These are phyloP conservation scores for Suillus hirtellus DNA, from an alignment of 768 basidiomycete species.

Conservation along the genomic window DNA sequence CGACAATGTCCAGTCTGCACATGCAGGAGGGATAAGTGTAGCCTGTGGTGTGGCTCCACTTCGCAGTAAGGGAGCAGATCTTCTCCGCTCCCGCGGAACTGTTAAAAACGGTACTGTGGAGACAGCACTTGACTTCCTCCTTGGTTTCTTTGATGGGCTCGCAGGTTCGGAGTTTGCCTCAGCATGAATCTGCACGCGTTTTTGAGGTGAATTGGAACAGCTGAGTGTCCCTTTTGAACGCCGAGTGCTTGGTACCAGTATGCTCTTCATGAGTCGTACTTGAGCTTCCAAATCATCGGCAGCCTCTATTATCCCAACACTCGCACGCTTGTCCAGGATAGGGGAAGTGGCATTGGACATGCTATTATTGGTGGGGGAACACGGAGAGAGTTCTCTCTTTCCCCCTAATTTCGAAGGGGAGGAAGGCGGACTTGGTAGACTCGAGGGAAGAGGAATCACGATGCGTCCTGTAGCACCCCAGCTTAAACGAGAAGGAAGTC, in stretches of 20 bases:
- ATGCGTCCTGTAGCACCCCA: constrained; percentile 28
- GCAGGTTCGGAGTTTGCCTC: constrained; percentile 20
- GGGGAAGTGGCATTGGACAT: neutral
- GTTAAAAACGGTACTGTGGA: constrained; percentile 15
- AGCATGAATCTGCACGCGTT: constrained; percentile 31
- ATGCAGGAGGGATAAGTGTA: neutral
- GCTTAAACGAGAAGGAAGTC: constrained; percentile 32
- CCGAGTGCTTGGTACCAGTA: constrained; percentile 28
- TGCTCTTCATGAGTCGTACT: constrained; percentile 29
- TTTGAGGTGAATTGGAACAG: constrained; percentile 13
- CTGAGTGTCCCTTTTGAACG: constrained; percentile 25
- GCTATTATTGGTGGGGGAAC: constrained; percentile 12
- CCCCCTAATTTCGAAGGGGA: constrained; percentile 25
- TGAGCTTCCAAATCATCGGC: constrained; percentile 17
- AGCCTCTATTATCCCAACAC: constrained; percentile 33
- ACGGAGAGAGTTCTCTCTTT: constrained; percentile 6
- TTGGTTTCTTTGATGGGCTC: constrained; percentile 14
- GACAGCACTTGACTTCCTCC: constrained; percentile 30
- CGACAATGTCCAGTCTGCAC: constrained; percentile 31
- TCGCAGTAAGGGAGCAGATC: constrained; percentile 30
- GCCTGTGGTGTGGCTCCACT: neutral
- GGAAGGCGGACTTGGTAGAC: constrained; percentile 32
- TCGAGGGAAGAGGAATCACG: constrained; percentile 10
- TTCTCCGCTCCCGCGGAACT: constrained; percentile 30
- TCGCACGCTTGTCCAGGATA: constrained; percentile 19